Base-by-base conservation (phyloP, 768 basidiomycete species). In the Podaxis mareebaensis region DNA sequence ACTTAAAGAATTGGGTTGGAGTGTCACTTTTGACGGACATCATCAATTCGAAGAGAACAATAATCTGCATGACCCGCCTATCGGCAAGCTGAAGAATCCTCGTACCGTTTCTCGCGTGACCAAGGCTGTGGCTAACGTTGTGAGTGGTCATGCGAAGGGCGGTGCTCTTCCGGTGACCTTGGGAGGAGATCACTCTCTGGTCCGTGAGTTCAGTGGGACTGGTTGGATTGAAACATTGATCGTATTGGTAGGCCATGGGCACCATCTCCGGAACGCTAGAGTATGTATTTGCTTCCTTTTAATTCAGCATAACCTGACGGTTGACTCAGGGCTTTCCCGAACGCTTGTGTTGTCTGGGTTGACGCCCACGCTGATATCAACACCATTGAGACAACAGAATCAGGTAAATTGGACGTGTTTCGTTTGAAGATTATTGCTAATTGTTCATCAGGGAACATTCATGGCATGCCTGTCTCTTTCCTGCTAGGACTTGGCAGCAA, bases 301-400 rank as follows among this genome's bases (percentile, higher is more conserved):
- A 36, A 26, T 2, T n/a, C 26, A 8, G 38, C 8, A 28, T 52
- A 17, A 28, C 53, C 26, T 60, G 20, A 39, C 15, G 4, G 11
- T 15, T 24, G 12, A 55, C 30, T 56, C 64, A 93, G 92, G 62
- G 79, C 81, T 52, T 83, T 92, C 71, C 89, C 91, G 12, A 85
- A 93, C 30, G 88, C 92, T 24, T 92, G 93, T 72, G 89, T 99
- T 39, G 79, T 99, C 65, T 99, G 97, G 97, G 81, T 99, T 64
- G 97, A 99, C 72, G 97, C 97, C 2, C 97, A 98, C 70, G 91
- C 95, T 20, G 97, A 99, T 73, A 94, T 99, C 78, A 98, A 99
- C 76, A 97, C 96, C 5, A 77, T 83, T 11, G 86, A 90, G 61
- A 86, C 92, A 15, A 95, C 95, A 20, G 88, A 78, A 48, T 87